phyloP scores from a whole-genome alignment of 139 green algal species.

The Medakamo hakoo region DNA sequence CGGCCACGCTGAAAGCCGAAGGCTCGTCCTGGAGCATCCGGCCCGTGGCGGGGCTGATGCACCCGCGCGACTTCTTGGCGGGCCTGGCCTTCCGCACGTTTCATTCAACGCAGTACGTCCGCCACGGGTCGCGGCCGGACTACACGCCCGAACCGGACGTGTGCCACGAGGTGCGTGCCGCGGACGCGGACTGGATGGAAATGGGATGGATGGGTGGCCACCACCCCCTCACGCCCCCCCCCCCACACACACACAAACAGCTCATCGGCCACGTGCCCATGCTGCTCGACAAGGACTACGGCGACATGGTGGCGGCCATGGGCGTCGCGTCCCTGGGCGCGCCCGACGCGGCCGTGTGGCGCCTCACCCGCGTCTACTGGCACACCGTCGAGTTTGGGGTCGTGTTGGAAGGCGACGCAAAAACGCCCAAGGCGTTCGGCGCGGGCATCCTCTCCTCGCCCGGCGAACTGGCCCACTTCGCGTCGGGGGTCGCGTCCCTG shows the following conservation, averaged over 20 bases:
- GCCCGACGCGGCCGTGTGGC: conserved; percentile 73
- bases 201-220: no score
- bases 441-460: conserved; percentile 64
- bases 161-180: conserved; percentile 60
- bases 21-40: conserved; percentile 62
- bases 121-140: conserved; percentile 28
- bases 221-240: no score
- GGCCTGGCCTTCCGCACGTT: conserved; percentile 82
- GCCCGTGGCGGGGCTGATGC: conserved; percentile 75
- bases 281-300: conserved; percentile 61
- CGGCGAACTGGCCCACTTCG: conserved; percentile 77
- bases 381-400: conserved; percentile 93
- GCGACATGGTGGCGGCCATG: conserved; percentile 61
- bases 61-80: conserved; percentile 82
- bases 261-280: conserved; percentile 80
- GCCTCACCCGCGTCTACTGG: conserved; percentile 34
- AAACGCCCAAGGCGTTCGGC: conserved; percentile 59
- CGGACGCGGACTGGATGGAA: not conserved
- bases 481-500: conserved; percentile 28
- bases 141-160: conserved; percentile 91
- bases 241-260: no score
- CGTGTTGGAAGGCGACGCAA: conserved; percentile 45
- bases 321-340: conserved; percentile 63
- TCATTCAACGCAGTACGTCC: conserved; percentile 72
- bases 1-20: conserved; percentile 20